phyloP scores from a whole-genome alignment of 495 filamentous ascomycete genomes.

The Glarea lozoyensis region DNA sequence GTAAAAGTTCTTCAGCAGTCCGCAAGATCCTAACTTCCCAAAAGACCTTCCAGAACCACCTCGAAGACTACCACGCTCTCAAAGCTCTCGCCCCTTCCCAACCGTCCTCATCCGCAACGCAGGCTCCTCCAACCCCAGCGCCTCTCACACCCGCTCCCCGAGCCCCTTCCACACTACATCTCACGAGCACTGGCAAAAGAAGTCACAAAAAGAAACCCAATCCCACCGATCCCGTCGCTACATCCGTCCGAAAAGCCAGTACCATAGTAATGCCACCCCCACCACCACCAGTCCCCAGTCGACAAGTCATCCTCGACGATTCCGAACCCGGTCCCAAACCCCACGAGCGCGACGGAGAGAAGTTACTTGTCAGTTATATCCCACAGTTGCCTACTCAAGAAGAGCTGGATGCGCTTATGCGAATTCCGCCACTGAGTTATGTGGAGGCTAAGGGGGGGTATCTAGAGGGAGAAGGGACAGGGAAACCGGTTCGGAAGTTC shows the following conservation, averaged over 20 bases:
- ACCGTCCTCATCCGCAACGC: slow-evolving; percentile 1
- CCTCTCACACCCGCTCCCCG: neutral
- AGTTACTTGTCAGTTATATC: slow-evolving; percentile 51
- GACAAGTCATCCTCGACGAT: slow-evolving; percentile 15
- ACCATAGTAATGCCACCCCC: slow-evolving; percentile 17
- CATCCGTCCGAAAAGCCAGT: slow-evolving; percentile 12
- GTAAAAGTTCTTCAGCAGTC: slow-evolving; percentile 69
- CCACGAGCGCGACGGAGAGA: slow-evolving; percentile 48
- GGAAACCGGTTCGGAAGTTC: slow-evolving; percentile 58
- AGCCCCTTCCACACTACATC: slow-evolving; percentile 2
- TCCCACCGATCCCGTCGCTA: slow-evolving; percentile 20
- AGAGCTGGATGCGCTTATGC: slow-evolving; percentile 58
- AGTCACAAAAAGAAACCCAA: slow-evolving; percentile 26
- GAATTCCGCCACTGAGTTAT: slow-evolving; percentile 70
- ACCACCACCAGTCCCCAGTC: slow-evolving; percentile 21
- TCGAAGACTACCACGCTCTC: slow-evolving; percentile 76
- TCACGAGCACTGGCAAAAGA: slow-evolving; percentile 12
- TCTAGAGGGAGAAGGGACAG: slow-evolving; percentile 29
- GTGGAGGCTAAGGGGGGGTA: slow-evolving; percentile 60
- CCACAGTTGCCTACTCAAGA: slow-evolving; percentile 56
- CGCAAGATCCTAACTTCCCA: slow-evolving; percentile 83
- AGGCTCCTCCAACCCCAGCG: slow-evolving; percentile 13
- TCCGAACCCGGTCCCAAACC: slow-evolving; percentile 20
- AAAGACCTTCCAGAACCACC: slow-evolving; percentile 86
- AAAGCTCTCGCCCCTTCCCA: slow-evolving; percentile 17